phyloP scores from a whole-genome alignment of 352 stramenopile genomes.

The Phytopythium boreale region DNA sequence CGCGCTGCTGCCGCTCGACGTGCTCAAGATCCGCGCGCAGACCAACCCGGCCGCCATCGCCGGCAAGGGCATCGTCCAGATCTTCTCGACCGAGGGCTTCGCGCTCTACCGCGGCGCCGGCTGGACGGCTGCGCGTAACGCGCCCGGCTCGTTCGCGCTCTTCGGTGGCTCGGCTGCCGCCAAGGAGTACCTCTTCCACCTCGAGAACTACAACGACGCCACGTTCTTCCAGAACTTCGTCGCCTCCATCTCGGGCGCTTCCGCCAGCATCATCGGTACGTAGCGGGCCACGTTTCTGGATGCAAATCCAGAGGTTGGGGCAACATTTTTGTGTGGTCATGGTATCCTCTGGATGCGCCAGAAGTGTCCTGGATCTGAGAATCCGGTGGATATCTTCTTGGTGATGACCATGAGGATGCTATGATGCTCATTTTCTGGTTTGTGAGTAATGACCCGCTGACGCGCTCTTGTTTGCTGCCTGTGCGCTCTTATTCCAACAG shows the following conservation, averaged over 20 bases:
- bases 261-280: constrained; percentile 78
- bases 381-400: background rate
- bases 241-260: constrained; percentile 78
- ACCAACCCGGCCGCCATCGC: constrained; percentile 92
- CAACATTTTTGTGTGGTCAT: background rate
- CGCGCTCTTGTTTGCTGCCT: constrained; percentile 7
- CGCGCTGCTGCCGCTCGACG: constrained; percentile 92
- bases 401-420: background rate
- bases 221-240: constrained; percentile 93
- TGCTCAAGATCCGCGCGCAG: constrained; percentile 96
- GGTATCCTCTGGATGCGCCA: too few relatives aligned
- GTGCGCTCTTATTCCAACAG: constrained; percentile 18
- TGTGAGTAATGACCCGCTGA: constrained; percentile 5
- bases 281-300: background rate
- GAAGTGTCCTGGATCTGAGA: too few relatives aligned
- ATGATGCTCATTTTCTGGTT: constrained; percentile 1
- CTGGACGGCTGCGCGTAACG: constrained; percentile 93
- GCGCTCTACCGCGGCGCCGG: constrained; percentile 88
- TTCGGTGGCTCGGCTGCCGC: constrained; percentile 90
- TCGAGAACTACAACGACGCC: constrained; percentile 88
- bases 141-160: constrained; percentile 93
- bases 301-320: too few relatives aligned
- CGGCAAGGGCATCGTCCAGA: constrained; percentile 89
- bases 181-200: constrained; percentile 90
- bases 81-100: constrained; percentile 91